Evolutionary conservation across 2,329 filamentous ascomycete genomes (phyloP), one percentile per base, ranked within the genome.

Genomic region (Elsinoe batatas): DNA sequence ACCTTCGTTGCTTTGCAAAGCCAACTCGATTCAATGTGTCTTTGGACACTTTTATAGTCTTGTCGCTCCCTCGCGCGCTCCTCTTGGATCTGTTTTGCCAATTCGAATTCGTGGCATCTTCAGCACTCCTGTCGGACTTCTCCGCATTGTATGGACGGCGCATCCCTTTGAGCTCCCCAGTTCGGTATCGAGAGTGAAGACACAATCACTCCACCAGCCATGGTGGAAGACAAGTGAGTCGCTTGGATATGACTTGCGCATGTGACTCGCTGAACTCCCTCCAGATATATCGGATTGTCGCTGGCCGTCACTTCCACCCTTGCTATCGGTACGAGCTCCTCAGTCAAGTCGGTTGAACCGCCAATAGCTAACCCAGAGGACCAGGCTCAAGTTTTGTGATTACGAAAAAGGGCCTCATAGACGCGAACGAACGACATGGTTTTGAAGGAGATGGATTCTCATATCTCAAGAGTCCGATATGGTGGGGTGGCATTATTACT

Each of bases 371-470:
- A 36, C 22, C n/a, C n/a, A 12, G 8, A 8, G 11, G 22, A 30
- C 35, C 64, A 93, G 89, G 90, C 67, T 90, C 88, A 53, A 95
- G 91, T 79, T 98, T 98, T 72, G 91, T 98, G 63, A 96, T 98
- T 66, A 98, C 94, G 47, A 98, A 98, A 76, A 97, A 96, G 81
- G 91, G 91, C 62, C 79, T 98, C 63, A 89, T 91, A 71, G 87
- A 95, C 71, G 88, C 90, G 61, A 88, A 88, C 67, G 85, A 95
- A 72, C 81, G 83, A 64, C 91, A 96, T 74, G 94, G 93, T 47
- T 98, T 97, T 68, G 90, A 96, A 69, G 93, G 94, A 64, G 93
- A 97, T 65, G 93, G 93, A 57, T 98, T 88, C 71, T 85, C 89
- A 68, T 98, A 98, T 72, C 73, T 98, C 57, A 88, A 85, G 69